Conservation (phyloP, 768 basidiomycete species). For the Pleurotus eryngii region DNA sequence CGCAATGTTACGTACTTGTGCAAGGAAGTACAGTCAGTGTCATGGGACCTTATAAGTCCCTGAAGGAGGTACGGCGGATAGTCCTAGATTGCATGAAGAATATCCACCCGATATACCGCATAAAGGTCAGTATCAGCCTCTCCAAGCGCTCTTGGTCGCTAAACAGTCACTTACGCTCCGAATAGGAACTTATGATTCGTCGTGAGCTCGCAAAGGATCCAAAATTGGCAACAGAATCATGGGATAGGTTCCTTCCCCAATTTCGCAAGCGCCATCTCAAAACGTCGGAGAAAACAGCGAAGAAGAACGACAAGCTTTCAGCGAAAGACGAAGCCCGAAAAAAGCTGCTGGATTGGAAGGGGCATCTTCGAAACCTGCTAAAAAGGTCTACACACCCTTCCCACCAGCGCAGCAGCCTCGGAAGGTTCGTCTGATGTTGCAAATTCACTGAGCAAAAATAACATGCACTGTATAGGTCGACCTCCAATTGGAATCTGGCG, state of each 20-base stretch:
- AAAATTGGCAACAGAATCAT: conserved; percentile 87
- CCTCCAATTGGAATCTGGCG: conserved; percentile 91
- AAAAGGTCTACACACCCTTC: conserved; percentile 98
- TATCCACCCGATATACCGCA: conserved; percentile 97
- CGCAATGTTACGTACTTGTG: conserved; percentile 95
- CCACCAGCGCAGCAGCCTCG: conserved; percentile 92
- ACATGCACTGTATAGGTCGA: conserved; percentile 56
- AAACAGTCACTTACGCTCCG: background rate
- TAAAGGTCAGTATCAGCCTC: conserved; percentile 59
- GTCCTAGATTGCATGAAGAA: conserved; percentile 99
- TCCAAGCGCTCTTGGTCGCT: conserved; percentile 3
- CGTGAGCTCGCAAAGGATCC: conserved; percentile 98
- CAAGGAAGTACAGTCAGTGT: conserved; percentile 98
- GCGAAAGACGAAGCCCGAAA: conserved; percentile 59
- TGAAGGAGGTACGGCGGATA: conserved; percentile 95
- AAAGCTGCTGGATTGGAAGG: conserved; percentile 61
- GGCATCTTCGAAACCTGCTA: conserved; percentile 52
- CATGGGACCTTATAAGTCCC: conserved; percentile 93
- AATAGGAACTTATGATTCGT: conserved; percentile 95
- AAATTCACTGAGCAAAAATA: background rate
- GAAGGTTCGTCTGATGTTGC: conserved; percentile 53
- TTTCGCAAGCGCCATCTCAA: conserved; percentile 92
- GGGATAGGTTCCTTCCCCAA: conserved; percentile 96
- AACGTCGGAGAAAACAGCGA: conserved; percentile 89
- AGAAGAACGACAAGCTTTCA: conserved; percentile 74